These are phyloP conservation scores for Phytophthora litchii DNA, from an alignment of 352 stramenopile genomes.

Conservation along the genomic window DNA sequence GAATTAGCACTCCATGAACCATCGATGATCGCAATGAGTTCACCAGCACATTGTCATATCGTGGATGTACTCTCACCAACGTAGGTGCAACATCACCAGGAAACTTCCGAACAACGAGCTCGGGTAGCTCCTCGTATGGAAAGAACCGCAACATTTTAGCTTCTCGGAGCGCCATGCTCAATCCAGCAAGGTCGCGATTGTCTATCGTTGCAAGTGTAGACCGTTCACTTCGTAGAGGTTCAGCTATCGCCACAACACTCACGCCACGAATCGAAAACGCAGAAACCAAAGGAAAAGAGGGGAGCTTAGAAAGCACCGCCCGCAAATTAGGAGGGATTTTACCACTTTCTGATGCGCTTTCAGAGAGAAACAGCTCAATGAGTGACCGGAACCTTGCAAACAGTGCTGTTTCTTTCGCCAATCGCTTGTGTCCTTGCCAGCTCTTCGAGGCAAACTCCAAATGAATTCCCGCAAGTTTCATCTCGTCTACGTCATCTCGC, in stretches of 20 bases:
- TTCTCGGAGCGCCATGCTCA: constrained; percentile 49
- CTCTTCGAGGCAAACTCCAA: constrained; percentile 70
- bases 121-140: constrained; percentile 65
- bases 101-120: constrained; percentile 54
- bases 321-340: constrained; percentile 20
- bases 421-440: constrained; percentile 71
- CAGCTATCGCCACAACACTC: constrained; percentile 59
- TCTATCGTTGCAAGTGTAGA: constrained; percentile 50
- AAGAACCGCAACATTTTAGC: constrained; percentile 66
- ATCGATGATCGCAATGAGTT: constrained; percentile 67
- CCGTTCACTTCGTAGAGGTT: constrained; percentile 42
- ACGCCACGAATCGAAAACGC: constrained; percentile 67
- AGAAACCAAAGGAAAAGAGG: constrained; percentile 57
- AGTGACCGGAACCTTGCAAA: constrained; percentile 60
- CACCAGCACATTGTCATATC: constrained; percentile 68
- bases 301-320: constrained; percentile 46
- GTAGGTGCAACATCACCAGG: constrained; percentile 48
- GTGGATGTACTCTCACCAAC: constrained; percentile 47
- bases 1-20: constrained; percentile 64
- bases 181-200: constrained; percentile 54
- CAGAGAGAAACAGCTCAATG: constrained; percentile 54
- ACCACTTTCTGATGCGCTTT: constrained; percentile 36
- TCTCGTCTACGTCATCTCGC: constrained; percentile 53
- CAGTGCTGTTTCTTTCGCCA: constrained; percentile 54
- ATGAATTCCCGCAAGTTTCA: constrained; percentile 61